Percentiles rank a stretch among this genome's conserved stretches.
These are phyloP conservation scores for Mycena citricolor DNA, from an alignment of 1,284 basidiomycete species.

Conservation along the genomic window DNA sequence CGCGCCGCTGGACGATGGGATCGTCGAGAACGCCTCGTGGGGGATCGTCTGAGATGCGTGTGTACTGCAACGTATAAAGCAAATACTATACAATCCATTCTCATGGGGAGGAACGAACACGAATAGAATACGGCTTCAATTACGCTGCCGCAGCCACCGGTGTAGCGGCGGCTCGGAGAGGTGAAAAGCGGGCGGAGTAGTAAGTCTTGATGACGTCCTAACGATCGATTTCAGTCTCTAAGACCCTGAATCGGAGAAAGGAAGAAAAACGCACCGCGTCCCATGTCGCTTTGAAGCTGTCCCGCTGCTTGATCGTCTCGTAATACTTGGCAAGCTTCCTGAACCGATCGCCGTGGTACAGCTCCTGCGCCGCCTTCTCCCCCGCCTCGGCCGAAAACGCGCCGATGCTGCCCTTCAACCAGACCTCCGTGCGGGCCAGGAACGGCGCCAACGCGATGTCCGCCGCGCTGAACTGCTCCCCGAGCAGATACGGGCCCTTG, in stretches of 20 bases:
- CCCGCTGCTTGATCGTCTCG: slow-evolving; percentile 40
- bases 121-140: too few species aligned
- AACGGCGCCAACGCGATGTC: slow-evolving; percentile 54
- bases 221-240: not conserved
- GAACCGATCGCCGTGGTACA: slow-evolving; percentile 42
- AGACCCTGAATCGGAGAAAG: not conserved
- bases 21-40: too few species aligned
- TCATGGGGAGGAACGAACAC: too few species aligned
- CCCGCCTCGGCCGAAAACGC: slow-evolving; percentile 44
- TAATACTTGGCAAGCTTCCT: slow-evolving; percentile 44
- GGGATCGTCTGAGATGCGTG: too few species aligned
- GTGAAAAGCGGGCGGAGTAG: slow-evolving; percentile 9
- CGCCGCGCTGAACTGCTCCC: slow-evolving; percentile 51
- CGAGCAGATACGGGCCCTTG: slow-evolving; percentile 38
- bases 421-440: slow-evolving; percentile 42
- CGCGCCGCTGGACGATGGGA: too few species aligned
- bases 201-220: slow-evolving; percentile 20
- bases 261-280: slow-evolving; percentile 35
- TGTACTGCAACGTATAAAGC: too few species aligned
- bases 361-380: slow-evolving; percentile 35
- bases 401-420: slow-evolving; percentile 46
- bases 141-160: too few species aligned
- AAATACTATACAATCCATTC: too few species aligned
- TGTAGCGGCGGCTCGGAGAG: too few species aligned
- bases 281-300: slow-evolving; percentile 49